A percentile compares a stretch with the other conserved stretches of the same genome.
Evolutionary conservation across 495 filamentous ascomycete species (phyloP).

Genomic region (Eremomyces bilateralis): DNA sequence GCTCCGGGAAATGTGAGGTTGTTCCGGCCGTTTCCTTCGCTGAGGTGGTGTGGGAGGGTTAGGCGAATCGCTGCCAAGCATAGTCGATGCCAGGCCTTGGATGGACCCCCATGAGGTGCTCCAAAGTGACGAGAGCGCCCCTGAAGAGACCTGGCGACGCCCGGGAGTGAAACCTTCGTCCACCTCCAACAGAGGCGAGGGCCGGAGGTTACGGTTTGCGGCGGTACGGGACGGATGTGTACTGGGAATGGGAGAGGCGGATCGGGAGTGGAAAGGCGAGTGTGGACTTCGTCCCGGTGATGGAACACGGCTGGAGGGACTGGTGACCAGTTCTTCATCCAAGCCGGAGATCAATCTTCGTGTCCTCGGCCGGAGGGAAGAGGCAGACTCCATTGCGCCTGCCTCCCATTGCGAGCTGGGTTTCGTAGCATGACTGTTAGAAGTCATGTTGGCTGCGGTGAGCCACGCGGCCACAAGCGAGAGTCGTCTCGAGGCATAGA

Average conservation of each 20-base stretch:
- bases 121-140: constrained; percentile 11
- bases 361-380: not conserved
- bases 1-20: constrained; percentile 21
- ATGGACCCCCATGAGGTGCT: constrained; percentile 21
- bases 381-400: too few relatives aligned
- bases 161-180: constrained; percentile 2
- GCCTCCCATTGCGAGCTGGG: too few relatives aligned
- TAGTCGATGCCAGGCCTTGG: constrained; percentile 21
- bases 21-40: constrained; percentile 24
- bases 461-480: too few relatives aligned
- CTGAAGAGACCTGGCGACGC: constrained; percentile 1
- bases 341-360: constrained; percentile 2
- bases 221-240: constrained; percentile 11
- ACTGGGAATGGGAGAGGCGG: constrained; percentile 16
- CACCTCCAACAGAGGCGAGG: constrained; percentile 5
- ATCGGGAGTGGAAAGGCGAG: constrained; percentile 13
- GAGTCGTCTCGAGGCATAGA: too few relatives aligned
- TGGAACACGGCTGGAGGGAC: constrained; percentile 9
- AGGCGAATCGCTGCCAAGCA: constrained; percentile 19
- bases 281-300: constrained; percentile 6
- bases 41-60: constrained; percentile 15
- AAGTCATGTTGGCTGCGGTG: too few relatives aligned
- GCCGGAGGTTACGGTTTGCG: constrained; percentile 5
- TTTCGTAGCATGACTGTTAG: too few relatives aligned
- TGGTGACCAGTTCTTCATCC: constrained; percentile 4